Percentiles rank a stretch among this genome's conserved stretches.
Conservation (phyloP, 2,329 filamentous ascomycete species). For the Cadophora gregata region DNA sequence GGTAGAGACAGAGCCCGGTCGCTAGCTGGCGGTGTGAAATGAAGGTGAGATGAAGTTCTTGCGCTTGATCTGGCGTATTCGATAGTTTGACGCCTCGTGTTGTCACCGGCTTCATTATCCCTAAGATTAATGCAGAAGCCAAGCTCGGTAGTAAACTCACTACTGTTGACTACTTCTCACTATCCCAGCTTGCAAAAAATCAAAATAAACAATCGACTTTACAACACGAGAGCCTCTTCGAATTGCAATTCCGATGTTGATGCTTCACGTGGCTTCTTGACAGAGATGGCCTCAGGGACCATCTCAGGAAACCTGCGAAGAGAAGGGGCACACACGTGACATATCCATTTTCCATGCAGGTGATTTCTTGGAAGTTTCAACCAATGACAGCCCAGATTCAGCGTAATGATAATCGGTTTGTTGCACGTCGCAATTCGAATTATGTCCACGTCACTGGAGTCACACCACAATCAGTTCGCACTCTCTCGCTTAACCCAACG, state of each 20-base stretch:
- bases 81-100: background rate
- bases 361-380: background rate
- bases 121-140: background rate
- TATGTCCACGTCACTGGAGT: background rate
- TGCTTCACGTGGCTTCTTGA: too few species aligned
- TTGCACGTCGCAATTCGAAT: slow-evolving; percentile 9
- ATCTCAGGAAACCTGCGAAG: background rate
- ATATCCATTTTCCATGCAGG: background rate
- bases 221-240: too few species aligned
- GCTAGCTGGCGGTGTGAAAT: background rate
- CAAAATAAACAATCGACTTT: too few species aligned
- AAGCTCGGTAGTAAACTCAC: background rate
- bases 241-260: too few species aligned
- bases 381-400: background rate
- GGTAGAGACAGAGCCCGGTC: background rate
- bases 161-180: too few species aligned
- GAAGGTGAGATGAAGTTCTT: background rate
- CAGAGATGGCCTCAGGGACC: too few species aligned
- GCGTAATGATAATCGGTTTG: background rate
- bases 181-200: too few species aligned
- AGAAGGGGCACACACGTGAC: background rate
- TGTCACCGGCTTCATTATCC: background rate
- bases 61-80: background rate
- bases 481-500: background rate
- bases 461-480: background rate